phyloP scores from a whole-genome alignment of 1,284 basidiomycete species.

The Cutaneotrichosporon mucoides region DNA sequence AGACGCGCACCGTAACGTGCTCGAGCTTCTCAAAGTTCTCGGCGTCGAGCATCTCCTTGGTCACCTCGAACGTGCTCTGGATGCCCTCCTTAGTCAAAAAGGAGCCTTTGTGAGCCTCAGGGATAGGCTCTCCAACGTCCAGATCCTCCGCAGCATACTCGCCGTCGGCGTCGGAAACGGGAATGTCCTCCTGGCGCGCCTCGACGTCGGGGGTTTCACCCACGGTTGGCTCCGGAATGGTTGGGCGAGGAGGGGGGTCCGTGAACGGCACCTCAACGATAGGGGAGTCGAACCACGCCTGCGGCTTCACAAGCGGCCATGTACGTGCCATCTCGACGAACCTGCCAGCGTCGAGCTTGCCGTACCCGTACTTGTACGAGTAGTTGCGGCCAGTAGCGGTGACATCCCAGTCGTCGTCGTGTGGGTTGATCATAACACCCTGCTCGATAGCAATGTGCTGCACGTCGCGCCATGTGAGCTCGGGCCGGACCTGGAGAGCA shows the following conservation, averaged over 20 bases:
- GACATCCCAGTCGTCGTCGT: slow-evolving; percentile 91
- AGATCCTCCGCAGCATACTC: too few species aligned
- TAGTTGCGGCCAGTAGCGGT: slow-evolving; percentile 75
- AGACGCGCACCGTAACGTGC: slow-evolving; percentile 88
- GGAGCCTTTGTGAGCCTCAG: slow-evolving; percentile 17
- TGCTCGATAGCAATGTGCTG: slow-evolving; percentile 84
- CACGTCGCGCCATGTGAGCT: slow-evolving; percentile 94
- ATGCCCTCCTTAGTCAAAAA: slow-evolving; percentile 66
- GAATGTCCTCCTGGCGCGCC: too few species aligned
- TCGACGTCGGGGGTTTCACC: too few species aligned
- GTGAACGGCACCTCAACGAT: slow-evolving; percentile 59
- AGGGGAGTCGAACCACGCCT: slow-evolving; percentile 78
- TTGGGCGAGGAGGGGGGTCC: slow-evolving; percentile 12
- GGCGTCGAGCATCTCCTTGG: slow-evolving; percentile 63
- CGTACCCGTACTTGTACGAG: slow-evolving; percentile 96
- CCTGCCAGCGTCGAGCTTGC: slow-evolving; percentile 75
- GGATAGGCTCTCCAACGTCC: neutral
- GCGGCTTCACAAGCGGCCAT: slow-evolving; percentile 90
- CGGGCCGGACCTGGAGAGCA: slow-evolving; percentile 77
- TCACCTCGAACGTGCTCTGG: slow-evolving; percentile 64
- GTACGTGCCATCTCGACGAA: slow-evolving; percentile 76
- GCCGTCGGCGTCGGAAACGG: too few species aligned
- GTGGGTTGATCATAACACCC: slow-evolving; percentile 73
- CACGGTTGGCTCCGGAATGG: neutral
- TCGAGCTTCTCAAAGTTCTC: slow-evolving; percentile 85